These are phyloP conservation scores for Aspergillus funiculosus DNA, from an alignment of 495 filamentous ascomycete species.

Conservation along the genomic window DNA sequence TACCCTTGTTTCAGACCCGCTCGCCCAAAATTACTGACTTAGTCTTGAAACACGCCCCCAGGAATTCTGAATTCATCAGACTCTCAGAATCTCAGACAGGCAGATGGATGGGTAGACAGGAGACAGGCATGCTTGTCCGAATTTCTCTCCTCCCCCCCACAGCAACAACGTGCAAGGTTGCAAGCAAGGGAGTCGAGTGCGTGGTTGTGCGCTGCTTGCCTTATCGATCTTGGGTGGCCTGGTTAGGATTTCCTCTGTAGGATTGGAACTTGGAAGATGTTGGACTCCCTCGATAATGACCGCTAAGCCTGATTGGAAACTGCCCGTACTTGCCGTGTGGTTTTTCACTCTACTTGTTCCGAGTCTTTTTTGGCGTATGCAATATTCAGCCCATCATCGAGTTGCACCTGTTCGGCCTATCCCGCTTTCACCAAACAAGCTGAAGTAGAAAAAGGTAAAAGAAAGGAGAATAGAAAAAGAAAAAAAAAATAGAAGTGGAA, in stretches of 20 bases:
- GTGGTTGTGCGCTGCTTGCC: conserved; percentile 5
- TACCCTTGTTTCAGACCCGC: conserved; percentile 15
- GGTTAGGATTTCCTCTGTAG: no score
- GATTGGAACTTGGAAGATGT: no score
- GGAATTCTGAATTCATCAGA: no score
- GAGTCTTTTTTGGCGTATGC: conserved; percentile 1
- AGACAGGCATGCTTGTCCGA: conserved; percentile 2
- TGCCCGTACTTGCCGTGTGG: conserved; percentile 9
- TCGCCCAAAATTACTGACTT: conserved; percentile 14
- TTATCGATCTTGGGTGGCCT: conserved; percentile 12
- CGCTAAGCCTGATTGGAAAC: conserved; percentile 6
- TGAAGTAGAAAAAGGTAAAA: conserved; percentile 2
- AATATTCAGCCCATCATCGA: conserved; percentile 7
- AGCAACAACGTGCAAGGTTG: conserved; percentile 12
- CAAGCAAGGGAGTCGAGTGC: conserved; percentile 9
- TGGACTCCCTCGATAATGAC: neutral
- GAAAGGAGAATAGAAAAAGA: conserved; percentile 7
- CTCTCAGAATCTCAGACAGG: neutral
- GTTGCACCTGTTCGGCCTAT: neutral
- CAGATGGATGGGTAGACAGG: no score
- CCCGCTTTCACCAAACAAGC: neutral
- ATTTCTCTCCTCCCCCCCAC: conserved; percentile 16
- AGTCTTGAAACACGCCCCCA: neutral
- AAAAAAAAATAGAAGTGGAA: conserved; percentile 4
- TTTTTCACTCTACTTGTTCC: conserved; percentile 2